Evolutionary conservation across 1,284 basidiomycete genomes (phyloP).

Genomic region (Pholiota adiposa): DNA sequence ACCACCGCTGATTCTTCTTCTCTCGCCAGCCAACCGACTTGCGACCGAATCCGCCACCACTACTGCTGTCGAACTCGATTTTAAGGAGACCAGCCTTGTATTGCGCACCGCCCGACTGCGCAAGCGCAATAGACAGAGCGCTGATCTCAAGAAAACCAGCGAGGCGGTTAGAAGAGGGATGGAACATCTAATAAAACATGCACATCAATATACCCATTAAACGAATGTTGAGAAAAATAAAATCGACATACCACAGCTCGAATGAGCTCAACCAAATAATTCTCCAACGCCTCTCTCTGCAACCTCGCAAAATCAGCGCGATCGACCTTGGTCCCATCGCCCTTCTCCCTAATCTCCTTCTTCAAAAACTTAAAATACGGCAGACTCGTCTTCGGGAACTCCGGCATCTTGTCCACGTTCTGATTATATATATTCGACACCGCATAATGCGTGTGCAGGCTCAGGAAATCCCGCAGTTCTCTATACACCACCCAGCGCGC

Average conservation of each 20-base stretch:
- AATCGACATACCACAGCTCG: slow-evolving; percentile 76
- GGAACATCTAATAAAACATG: slow-evolving; percentile 81
- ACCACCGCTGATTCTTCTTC: slow-evolving; percentile 85
- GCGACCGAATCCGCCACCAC: slow-evolving; percentile 58
- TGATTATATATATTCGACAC: slow-evolving; percentile 82
- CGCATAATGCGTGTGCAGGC: slow-evolving; percentile 90
- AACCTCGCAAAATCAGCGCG: slow-evolving; percentile 79
- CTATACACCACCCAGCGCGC: slow-evolving; percentile 97
- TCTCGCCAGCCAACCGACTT: slow-evolving; percentile 70
- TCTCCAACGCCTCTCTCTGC: slow-evolving; percentile 84
- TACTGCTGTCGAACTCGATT: slow-evolving; percentile 55
- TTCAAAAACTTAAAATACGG: slow-evolving; percentile 89
- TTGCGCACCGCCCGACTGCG: slow-evolving; percentile 82
- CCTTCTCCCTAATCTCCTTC: slow-evolving; percentile 55
- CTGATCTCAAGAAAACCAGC: slow-evolving; percentile 96
- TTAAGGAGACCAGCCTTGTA: slow-evolving; percentile 90
- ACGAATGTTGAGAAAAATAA: slow-evolving; percentile 16
- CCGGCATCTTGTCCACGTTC: slow-evolving; percentile 80
- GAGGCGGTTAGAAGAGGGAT: slow-evolving; percentile 90
- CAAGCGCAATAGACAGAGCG: slow-evolving; percentile 84
- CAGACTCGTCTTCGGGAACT: slow-evolving; percentile 89
- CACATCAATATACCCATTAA: slow-evolving; percentile 10
- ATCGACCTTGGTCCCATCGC: slow-evolving; percentile 36
- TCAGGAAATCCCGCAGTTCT: slow-evolving; percentile 91
- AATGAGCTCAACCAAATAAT: slow-evolving; percentile 89